Conservation (phyloP, 1,284 basidiomycete genomes). For the Agaricales sp. region DNA sequence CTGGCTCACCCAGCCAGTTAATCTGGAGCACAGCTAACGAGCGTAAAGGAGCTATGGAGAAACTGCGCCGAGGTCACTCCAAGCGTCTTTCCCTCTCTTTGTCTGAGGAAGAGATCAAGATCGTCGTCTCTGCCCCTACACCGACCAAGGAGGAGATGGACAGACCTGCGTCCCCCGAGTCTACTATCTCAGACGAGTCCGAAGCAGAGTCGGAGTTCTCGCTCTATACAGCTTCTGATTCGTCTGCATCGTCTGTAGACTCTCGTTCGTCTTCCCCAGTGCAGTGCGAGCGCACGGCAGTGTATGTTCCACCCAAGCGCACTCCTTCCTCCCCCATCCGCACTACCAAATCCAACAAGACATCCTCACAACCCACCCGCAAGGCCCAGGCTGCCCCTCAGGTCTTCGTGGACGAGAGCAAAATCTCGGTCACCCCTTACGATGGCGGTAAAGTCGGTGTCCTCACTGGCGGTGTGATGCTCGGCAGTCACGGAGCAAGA, state of each 20-base stretch:
- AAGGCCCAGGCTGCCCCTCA: constrained; percentile 58
- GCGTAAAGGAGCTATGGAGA: constrained; percentile 13
- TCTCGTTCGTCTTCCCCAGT: constrained; percentile 50
- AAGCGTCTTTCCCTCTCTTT: constrained; percentile 61
- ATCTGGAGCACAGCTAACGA: constrained; percentile 52
- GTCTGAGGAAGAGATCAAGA: constrained; percentile 59
- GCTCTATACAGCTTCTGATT: constrained; percentile 57
- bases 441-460: constrained; percentile 80
- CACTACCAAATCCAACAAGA: constrained; percentile 41
- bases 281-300: constrained; percentile 57
- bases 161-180: background rate
- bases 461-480: constrained; percentile 77
- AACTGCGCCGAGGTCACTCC: constrained; percentile 3
- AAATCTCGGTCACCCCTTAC: constrained; percentile 70
- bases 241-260: constrained; percentile 43
- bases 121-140: constrained; percentile 60
- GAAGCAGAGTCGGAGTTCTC: constrained; percentile 20
- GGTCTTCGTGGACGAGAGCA: constrained; percentile 61
- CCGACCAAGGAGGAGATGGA: constrained; percentile 52
- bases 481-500: constrained; percentile 30
- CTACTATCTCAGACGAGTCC: background rate
- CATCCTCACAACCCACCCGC: constrained; percentile 36
- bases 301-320: background rate
- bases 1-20: constrained; percentile 31
- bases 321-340: background rate